A percentile compares a stretch with the other conserved stretches of the same genome.
Conservation (phyloP, 2,329 filamentous ascomycete genomes). For the Fusarium compactum region DNA sequence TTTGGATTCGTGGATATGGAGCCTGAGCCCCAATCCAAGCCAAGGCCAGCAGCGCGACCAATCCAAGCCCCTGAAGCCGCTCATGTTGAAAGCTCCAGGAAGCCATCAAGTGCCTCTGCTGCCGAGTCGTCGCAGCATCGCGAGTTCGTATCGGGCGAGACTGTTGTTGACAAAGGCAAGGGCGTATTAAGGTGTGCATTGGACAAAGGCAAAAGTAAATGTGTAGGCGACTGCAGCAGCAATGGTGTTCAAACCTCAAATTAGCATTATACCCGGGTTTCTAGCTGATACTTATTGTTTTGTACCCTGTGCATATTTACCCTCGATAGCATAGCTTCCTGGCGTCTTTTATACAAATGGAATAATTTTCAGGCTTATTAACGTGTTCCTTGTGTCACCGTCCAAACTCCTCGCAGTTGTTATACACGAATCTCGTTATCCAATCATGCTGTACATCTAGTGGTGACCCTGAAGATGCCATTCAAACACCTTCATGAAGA, state of each 20-base stretch:
- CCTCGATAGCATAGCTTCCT: background rate
- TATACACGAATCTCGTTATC: background rate
- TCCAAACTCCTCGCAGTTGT: conserved; percentile 10
- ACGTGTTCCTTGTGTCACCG: background rate
- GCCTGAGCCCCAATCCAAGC: conserved; percentile 18
- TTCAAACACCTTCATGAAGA: conserved; percentile 81
- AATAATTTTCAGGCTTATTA: background rate
- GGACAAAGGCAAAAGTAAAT: conserved; percentile 24
- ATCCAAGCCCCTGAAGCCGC: background rate
- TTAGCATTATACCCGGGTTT: conserved; percentile 22
- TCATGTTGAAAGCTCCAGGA: conserved; percentile 16
- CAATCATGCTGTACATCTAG: background rate
- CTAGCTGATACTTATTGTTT: background rate
- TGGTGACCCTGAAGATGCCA: conserved; percentile 76
- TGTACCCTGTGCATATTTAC: background rate
- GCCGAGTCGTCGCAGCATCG: conserved; percentile 9
- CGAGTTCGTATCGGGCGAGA: background rate
- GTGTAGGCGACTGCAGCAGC: conserved; percentile 5
- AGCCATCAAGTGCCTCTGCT: conserved; percentile 14
- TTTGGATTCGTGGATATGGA: conserved; percentile 37
- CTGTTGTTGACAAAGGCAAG: conserved; percentile 4
- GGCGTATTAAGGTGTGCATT: conserved; percentile 10
- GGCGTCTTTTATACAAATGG: background rate
- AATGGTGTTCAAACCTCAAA: conserved; percentile 1
- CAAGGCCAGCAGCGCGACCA: background rate